These are phyloP conservation scores for Colletotrichum sidae DNA, from an alignment of 2,329 filamentous ascomycete species.

Conservation along the genomic window DNA sequence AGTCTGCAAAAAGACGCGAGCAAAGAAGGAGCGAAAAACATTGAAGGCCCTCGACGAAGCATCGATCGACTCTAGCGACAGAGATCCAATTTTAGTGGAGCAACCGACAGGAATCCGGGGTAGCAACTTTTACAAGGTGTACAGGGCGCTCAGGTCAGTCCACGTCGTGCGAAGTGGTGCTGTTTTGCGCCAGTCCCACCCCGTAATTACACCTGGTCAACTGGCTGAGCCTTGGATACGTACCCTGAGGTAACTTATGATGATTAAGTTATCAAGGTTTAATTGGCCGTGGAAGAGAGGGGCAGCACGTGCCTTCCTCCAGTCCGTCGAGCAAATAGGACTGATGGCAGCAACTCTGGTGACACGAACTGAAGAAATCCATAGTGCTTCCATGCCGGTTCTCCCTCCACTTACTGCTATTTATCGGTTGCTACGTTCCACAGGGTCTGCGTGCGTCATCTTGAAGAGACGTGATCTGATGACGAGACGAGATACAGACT, in stretches of 20 bases:
- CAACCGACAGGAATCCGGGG: constrained; percentile 30
- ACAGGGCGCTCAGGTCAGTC: not conserved
- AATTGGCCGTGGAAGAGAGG: constrained; percentile 5
- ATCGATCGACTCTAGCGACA: constrained; percentile 25
- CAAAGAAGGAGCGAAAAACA: constrained; percentile 29
- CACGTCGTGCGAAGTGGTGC: not conserved
- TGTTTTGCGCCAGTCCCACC: too few relatives aligned
- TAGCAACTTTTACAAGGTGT: constrained; percentile 25
- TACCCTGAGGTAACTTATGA: not conserved
- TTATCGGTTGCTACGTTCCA: too few relatives aligned
- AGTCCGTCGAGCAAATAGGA: too few relatives aligned
- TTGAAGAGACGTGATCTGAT: constrained; percentile 9
- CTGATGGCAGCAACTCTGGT: too few relatives aligned
- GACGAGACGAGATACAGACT: constrained; percentile 10
- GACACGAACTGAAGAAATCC: too few relatives aligned
- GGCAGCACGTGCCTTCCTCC: not conserved
- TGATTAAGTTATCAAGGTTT: constrained; percentile 31
- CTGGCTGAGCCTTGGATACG: constrained; percentile 3
- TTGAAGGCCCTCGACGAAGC: not conserved
- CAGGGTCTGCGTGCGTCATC: not conserved
- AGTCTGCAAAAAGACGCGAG: constrained; percentile 14
- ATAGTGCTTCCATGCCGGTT: too few relatives aligned
- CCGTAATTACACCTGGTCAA: not conserved
- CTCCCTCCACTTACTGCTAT: too few relatives aligned
- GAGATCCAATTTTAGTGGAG: constrained; percentile 27